Base-by-base conservation (phyloP, 176 grass and related monocot genomes). In the Musa acuminata region DNA sequence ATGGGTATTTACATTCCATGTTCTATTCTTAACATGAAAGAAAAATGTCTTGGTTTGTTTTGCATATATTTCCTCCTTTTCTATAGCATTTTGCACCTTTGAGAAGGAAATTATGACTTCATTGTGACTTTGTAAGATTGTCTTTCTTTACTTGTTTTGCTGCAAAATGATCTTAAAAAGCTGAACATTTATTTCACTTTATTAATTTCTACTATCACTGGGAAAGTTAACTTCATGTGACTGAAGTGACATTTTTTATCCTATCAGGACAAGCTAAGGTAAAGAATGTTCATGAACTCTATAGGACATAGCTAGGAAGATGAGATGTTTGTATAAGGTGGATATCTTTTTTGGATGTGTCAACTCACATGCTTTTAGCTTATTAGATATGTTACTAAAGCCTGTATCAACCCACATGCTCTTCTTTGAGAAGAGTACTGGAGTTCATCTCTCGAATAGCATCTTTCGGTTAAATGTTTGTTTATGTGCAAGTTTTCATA, bases 1-100 rank as follows among this genome's bases (percentile, higher is more conserved):
- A 89, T 99, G 95, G 95, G 95, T 99, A 75, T 79, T 4, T 60
- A 60, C 16, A 58, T 58, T 58, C 4, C 11, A 11, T 66, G 24
- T 35, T 35, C 26, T 67, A 43, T 67, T 29, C 26, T 43, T 67
- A 14, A 0, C 64, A 35, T 0, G 16, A 67, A 17, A 16, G 13
- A 67, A 67, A 35, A 67, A 1, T 14, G 35, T 13, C 10, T 14
- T 13, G 11, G 27, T 35, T 35, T 13, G 13, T 26, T 43, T 43
- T 16, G 64, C 35, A 43, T 43, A 29, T 4, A 35, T 67, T 67
- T 43, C 8, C 13, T 26, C 24, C 1, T 35, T 26, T 25, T 13
- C 27, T 29, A 10, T 35, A 13, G 0, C 12, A 13, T 26, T 35
- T 7, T 67, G 27, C 12, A 26, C 26, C 35, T 6, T 67, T 43